Evolutionary conservation across 257 asterid genomes (phyloP).

Genomic region (Nicotiana attenuata): DNA sequence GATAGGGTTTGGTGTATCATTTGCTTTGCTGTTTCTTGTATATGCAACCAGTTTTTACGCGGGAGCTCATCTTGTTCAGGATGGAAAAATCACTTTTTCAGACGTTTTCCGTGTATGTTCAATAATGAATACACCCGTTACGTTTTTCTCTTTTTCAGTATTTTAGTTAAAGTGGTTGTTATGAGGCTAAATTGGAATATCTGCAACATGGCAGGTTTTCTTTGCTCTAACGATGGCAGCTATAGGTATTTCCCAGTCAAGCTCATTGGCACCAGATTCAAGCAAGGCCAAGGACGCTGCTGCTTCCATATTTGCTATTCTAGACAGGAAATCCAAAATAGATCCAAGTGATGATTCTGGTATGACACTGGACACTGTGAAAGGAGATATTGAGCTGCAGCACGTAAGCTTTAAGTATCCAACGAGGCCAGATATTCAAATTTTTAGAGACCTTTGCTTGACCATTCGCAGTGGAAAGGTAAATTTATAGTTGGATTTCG

Average conservation of each 20-base stretch:
- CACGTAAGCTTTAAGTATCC: slow-evolving; percentile 78
- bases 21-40: slow-evolving; percentile 46
- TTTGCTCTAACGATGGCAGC: slow-evolving; percentile 84
- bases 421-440: slow-evolving; percentile 68
- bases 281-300: slow-evolving; percentile 76
- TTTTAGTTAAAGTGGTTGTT: not conserved
- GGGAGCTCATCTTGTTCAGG: slow-evolving; percentile 72
- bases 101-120: slow-evolving; percentile 73
- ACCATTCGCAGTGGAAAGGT: slow-evolving; percentile 78
- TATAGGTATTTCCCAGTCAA: slow-evolving; percentile 71
- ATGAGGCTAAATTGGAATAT: not conserved
- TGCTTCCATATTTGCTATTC: slow-evolving; percentile 66
- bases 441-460: slow-evolving; percentile 55
- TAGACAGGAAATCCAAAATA: slow-evolving; percentile 59
- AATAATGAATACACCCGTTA: not conserved
- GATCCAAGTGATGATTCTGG: slow-evolving; percentile 80
- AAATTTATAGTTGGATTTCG: not conserved
- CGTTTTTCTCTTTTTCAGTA: not conserved
- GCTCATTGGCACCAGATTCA: slow-evolving; percentile 77
- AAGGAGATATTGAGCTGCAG: slow-evolving; percentile 74
- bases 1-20: slow-evolving; percentile 62
- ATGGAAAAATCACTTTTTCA: slow-evolving; percentile 51
- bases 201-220: slow-evolving; percentile 55
- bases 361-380: slow-evolving; percentile 47
- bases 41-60: slow-evolving; percentile 85